phyloP scores from a whole-genome alignment of 2,329 filamentous ascomycete genomes.

The Cladosporium cucumerinum region DNA sequence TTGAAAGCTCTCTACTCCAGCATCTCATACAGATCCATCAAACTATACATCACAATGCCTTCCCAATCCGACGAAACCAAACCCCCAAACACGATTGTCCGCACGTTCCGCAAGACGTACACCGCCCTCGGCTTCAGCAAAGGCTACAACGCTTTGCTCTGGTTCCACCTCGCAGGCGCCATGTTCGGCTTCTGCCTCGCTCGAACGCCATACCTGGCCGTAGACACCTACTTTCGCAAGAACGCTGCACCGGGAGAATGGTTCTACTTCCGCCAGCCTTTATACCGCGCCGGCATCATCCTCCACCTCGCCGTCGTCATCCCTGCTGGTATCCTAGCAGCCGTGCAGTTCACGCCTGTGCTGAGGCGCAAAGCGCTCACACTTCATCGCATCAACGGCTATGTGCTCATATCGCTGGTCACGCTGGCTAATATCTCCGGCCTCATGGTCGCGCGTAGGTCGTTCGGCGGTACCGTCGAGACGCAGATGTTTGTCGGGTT shows the following conservation, averaged over 20 bases:
- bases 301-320: constrained; percentile 41
- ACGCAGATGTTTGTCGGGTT: constrained; percentile 47
- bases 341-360: constrained; percentile 43
- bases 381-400: constrained; percentile 61
- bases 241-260: constrained; percentile 40
- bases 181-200: constrained; percentile 49
- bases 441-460: constrained; percentile 50
- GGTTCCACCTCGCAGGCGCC: constrained; percentile 23
- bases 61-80: not conserved
- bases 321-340: constrained; percentile 39
- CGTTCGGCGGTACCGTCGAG: constrained; percentile 55
- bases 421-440: constrained; percentile 47
- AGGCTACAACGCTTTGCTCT: constrained; percentile 56
- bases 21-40: not conserved
- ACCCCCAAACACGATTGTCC: not conserved
- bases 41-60: not conserved
- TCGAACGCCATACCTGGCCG: constrained; percentile 48
- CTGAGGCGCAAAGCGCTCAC: constrained; percentile 48
- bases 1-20: not conserved
- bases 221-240: constrained; percentile 31
- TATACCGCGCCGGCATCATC: constrained; percentile 39
- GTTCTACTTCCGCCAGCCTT: constrained; percentile 38
- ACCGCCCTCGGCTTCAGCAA: constrained; percentile 53
- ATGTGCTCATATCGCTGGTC: constrained; percentile 50
- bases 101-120: constrained; percentile 36